These are phyloP conservation scores for Lactarius pseudohatsudake DNA, from an alignment of 768 basidiomycete species.

Conservation along the genomic window DNA sequence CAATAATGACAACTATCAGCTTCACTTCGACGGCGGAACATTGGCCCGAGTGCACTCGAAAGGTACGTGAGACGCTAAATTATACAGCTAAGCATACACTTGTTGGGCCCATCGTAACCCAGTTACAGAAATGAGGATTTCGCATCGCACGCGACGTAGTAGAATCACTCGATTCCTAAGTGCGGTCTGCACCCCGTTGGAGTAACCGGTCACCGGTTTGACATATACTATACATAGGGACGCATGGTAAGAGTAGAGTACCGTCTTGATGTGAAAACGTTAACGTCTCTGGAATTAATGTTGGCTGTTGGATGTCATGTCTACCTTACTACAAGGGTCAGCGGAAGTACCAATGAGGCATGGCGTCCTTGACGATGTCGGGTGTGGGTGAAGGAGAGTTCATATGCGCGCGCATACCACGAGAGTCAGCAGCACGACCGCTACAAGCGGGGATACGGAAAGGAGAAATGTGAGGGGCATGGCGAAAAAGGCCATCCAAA, in stretches of 20 bases:
- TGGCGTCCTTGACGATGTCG: neutral
- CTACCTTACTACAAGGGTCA: neutral
- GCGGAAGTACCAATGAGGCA: neutral
- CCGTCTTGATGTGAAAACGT: neutral
- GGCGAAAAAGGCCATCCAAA: constrained; percentile 1
- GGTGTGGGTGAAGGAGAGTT: neutral
- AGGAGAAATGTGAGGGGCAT: neutral
- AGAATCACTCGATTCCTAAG: neutral
- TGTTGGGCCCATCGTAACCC: neutral
- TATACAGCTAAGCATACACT: neutral
- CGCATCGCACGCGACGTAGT: neutral
- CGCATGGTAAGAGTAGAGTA: neutral
- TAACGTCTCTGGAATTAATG: neutral
- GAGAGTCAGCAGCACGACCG: neutral
- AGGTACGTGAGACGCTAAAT: too few relatives aligned
- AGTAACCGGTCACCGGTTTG: neutral
- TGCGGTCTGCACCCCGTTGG: neutral
- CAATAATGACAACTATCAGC: neutral
- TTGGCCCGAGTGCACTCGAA: neutral
- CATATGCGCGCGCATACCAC: neutral
- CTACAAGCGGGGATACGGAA: neutral
- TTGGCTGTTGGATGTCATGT: neutral
- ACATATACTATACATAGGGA: neutral
- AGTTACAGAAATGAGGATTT: neutral
- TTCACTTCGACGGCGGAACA: neutral